Evolutionary conservation across 1,284 basidiomycete species (phyloP), one percentile per base, ranked within the genome.

Genomic region (Neonothopanus nambi): DNA sequence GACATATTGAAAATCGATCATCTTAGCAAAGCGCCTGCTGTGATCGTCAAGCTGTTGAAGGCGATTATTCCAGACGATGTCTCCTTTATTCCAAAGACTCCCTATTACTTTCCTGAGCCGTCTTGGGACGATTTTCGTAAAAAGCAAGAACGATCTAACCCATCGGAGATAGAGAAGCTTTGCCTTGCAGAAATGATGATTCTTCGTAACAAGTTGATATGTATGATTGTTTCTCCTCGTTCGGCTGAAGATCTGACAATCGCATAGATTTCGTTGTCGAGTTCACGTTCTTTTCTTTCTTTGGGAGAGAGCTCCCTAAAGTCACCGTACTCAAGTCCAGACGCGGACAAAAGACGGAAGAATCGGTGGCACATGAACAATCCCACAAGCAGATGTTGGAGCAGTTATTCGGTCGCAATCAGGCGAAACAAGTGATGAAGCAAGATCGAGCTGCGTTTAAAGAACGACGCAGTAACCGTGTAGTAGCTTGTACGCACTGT

Each of bases 171-270:
- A 50, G 49, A 21, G 51, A 53, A 42, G 12, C 39, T 15, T 38
- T 26, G 5, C 18, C 30, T 55, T 17, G 37, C 21, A 21, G 40
- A 48, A 26, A 49, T 47, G 37, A 11, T 58, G 12, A 38, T 58
- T 21, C 42, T 60, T 26, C 38, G 59, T 26, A 58, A 52, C 1
- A 57, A 60, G 48, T 37, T 60, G 2, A 60, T 60, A 13, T 56
- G 55, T 54, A 43, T 26, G 44, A 44, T n/a, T 17, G 24, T 11
- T 49, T 13, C 15, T 30, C 30, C 23, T 33, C 41, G 12, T 9
- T 17, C 17, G 9, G 15, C 8, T 18, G 4, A 58, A 12, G 40
- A 56, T 20, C 41, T 58, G 36, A 35, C 54, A 33, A 56, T 54
- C 0, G 54, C 58, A 48, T 41, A 56, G 4, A 60, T 58, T 6